Evolutionary conservation across 352 stramenopile genomes (phyloP).

Genomic region (Stramenopiles sp.): DNA sequence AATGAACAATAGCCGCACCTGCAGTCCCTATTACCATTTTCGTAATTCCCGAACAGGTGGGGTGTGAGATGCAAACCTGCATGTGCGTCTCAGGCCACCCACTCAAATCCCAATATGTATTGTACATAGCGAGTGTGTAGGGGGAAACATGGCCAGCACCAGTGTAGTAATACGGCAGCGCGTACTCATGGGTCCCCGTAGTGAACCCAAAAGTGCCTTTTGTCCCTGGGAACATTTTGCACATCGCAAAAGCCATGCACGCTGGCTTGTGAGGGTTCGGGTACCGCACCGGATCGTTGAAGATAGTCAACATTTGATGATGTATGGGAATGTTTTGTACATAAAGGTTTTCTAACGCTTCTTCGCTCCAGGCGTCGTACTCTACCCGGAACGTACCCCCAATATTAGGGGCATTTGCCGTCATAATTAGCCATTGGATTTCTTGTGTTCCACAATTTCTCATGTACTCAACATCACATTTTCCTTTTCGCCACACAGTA

Average conservation of each 20-base stretch:
- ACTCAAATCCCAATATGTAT: not conserved
- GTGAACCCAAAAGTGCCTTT: not conserved
- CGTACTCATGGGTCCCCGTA: not conserved
- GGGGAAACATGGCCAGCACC: not conserved
- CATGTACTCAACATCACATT: constrained; percentile 56
- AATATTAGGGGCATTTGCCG: not conserved
- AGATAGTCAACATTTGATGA: not conserved
- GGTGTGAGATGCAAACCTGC: not conserved
- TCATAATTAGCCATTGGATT: not conserved
- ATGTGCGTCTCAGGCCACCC: not conserved
- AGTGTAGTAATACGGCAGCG: not conserved
- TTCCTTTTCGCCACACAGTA: constrained; percentile 63
- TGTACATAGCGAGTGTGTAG: not conserved
- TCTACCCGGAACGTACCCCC: not conserved
- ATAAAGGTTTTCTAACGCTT: not conserved
- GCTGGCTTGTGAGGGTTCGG: not conserved
- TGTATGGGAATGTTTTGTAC: not conserved
- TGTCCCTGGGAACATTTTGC: not conserved
- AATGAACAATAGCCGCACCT: constrained; percentile 6
- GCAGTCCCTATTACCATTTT: not conserved
- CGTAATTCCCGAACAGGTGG: not conserved
- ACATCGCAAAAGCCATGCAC: not conserved
- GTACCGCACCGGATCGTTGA: not conserved
- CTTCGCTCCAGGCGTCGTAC: not conserved
- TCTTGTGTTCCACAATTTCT: not conserved